Base-by-base conservation (phyloP, 2,329 filamentous ascomycete genomes). In the Cladosporium cucumerinum region DNA sequence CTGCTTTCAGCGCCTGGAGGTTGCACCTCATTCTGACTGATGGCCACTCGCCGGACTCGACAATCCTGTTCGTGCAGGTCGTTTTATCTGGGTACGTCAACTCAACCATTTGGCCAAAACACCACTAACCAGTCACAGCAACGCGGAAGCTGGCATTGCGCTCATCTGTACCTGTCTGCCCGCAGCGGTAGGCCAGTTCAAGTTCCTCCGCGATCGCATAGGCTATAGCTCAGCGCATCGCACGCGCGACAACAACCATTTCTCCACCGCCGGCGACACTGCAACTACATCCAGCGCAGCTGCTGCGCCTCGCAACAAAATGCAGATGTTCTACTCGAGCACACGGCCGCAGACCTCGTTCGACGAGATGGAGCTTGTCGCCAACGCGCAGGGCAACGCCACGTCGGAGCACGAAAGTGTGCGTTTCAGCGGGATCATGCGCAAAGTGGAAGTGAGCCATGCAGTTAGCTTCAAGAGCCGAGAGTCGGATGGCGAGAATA, bases 71-170 rank as follows among this genome's bases (percentile, higher is more conserved):
- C 58, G 39, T 61, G 16, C 58, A 61, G 7, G 28, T 61, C 11
- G 58, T 61, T 8, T 61, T 61, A 46, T 49, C 58, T 6, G 58
- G 43, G 58, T 61, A 51, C 2, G 58, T 34, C n/a, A 11, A 6
- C 5, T 18, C 12, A 18, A 51, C 26, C 12, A 14, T 6, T n/a
- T 32, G 18, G 14, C 14, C 14, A 21, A 28, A 10, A 10, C 34
- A 46, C 7, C 14, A 7, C 23, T 28, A 14, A 58, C 23, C 39
- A 11, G n/a, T 36, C n/a, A 5, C n/a, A 61, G 58, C 26, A 61
- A 61, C 30, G 58, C 58, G 8, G 58, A 61, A 51, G 58, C 58
- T 28, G 58, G 58, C 43, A 49, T 61, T 18, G 58, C 58, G 25
- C 25, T 61, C 18, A 61, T 61, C 28, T 61, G 58, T 2, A 49